Base-by-base conservation (phyloP, 1,284 basidiomycete species). In the Microbotryomycetes sp. region DNA sequence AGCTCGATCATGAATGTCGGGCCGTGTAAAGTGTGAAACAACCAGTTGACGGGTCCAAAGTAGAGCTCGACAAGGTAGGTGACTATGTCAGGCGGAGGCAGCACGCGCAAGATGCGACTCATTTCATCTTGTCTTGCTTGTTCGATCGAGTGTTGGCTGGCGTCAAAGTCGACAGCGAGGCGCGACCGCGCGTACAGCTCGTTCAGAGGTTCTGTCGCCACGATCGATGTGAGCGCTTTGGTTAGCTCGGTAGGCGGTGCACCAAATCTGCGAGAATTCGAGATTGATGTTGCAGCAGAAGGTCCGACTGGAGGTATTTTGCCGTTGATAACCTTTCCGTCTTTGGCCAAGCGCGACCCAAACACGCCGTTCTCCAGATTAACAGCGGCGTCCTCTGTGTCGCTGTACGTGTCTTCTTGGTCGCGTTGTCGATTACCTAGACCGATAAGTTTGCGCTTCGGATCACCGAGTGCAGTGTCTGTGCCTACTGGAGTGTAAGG, bases 351-450 rank as follows among this genome's bases (percentile, higher is more conserved):
- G 18, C 35, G 35, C 9, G 48, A 11, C 11, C 55, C 59, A 49
- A 69, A 69, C 3, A 69, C 67, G 23, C 67, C 67, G 45, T 67
- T 63, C 48, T 69, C 67, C 47, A 69, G 52, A 13, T 49, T 49
- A 5, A 67, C 52, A 0, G 67, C 65, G 1, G 67, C 67, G 29
- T 69, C 65, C 30, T 69, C 67, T 5, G 65, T 67, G 52, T 67
- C 65, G 4, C 50, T 56, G 35, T 50, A 65, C 1, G 59, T 57
- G 21, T 64, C 61, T 23, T 64, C 64, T 11, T 50, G 18, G 23
- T 3, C 28, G 4, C 30, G 30, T 26, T 21, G 27, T 31, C 31
- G 30, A 3, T 23, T 24, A 7, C 45, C 46, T 21, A 18, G 13
- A 21, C 7, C 27, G 23, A 26, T 24, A 21, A 18, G 23, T 13